Conservation (phyloP, 441 rosid genomes). For the Melastoma candidum region DNA sequence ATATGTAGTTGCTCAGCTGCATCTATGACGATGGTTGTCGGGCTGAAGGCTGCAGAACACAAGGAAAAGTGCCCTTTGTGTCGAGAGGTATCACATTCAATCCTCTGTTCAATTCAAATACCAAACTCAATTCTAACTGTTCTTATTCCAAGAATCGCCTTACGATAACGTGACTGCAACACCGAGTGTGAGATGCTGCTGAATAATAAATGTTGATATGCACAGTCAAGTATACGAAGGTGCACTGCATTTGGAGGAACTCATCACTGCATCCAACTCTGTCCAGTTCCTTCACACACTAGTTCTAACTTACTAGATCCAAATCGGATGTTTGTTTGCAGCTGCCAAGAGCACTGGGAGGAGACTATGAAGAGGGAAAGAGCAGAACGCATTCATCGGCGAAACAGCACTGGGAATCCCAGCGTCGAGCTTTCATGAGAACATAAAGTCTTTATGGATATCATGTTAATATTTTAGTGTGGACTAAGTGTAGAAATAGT, state of each 20-base stretch:
- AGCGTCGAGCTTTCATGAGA: slow-evolving; percentile 62
- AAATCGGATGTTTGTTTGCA: slow-evolving; percentile 42
- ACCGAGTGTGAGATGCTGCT: not conserved
- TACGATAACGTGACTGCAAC: not conserved
- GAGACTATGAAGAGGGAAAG: slow-evolving; percentile 60
- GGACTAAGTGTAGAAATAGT: no score
- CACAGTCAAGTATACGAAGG: slow-evolving; percentile 62
- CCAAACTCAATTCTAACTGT: no score
- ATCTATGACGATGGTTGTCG: slow-evolving; percentile 62
- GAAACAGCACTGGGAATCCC: slow-evolving; percentile 77
- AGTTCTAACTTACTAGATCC: no score
- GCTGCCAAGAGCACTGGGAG: slow-evolving; percentile 69
- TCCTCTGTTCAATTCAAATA: not conserved
- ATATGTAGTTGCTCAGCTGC: slow-evolving; percentile 93
- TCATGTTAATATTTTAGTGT: no score
- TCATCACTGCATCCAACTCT: slow-evolving; percentile 22
- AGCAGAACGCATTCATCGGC: slow-evolving; percentile 55
- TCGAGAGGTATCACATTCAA: slow-evolving; percentile 46
- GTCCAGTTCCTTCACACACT: not conserved
- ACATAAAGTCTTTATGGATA: slow-evolving; percentile 15
- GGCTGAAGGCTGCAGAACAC: slow-evolving; percentile 49
- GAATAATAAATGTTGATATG: slow-evolving; percentile 6
- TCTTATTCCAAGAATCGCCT: not conserved
- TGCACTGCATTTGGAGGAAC: slow-evolving; percentile 76
- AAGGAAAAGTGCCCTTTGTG: slow-evolving; percentile 70